Percentiles rank a stretch among this genome's conserved stretches.
Conservation (phyloP, 345 rosid species). For the Citrus medica region DNA sequence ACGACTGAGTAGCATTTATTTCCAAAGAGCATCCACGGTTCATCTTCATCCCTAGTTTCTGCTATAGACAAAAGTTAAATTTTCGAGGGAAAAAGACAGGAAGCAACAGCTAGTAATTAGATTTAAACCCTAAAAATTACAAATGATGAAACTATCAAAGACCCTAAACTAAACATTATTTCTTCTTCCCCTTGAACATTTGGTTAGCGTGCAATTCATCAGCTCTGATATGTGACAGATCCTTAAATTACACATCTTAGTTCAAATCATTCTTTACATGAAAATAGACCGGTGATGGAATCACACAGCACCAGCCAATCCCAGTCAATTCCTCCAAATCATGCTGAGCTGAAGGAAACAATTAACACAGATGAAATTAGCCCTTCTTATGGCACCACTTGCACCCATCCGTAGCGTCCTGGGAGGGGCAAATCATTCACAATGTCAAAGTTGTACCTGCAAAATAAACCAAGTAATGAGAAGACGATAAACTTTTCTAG, state of each 20-base stretch:
- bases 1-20: constrained; percentile 27
- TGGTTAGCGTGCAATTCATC: constrained; percentile 31
- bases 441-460: constrained; percentile 85
- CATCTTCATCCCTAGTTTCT: not conserved
- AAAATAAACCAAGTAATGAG: constrained; percentile 6
- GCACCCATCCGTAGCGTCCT: constrained; percentile 78
- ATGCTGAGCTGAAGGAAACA: constrained; percentile 9
- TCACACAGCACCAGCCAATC: not conserved
- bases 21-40: constrained; percentile 19
- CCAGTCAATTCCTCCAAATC: constrained; percentile 12
- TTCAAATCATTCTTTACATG: constrained; percentile 21
- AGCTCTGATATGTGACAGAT: constrained; percentile 32
- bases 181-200: constrained; percentile 10
- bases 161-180: constrained; percentile 12
- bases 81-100: not conserved
- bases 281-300: constrained; percentile 1
- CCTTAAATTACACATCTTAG: constrained; percentile 35
- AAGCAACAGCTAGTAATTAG: constrained; percentile 19
- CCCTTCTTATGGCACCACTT: constrained; percentile 40
- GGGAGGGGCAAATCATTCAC: constrained; percentile 66
- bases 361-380: not conserved
- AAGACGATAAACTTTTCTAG: not conserved
- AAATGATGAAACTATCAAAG: constrained; percentile 9
- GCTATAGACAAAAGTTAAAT: constrained; percentile 28
- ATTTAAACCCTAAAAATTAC: constrained; percentile 23